Conservation (phyloP, 257 asterid genomes). For the Forsythia viridissima region DNA sequence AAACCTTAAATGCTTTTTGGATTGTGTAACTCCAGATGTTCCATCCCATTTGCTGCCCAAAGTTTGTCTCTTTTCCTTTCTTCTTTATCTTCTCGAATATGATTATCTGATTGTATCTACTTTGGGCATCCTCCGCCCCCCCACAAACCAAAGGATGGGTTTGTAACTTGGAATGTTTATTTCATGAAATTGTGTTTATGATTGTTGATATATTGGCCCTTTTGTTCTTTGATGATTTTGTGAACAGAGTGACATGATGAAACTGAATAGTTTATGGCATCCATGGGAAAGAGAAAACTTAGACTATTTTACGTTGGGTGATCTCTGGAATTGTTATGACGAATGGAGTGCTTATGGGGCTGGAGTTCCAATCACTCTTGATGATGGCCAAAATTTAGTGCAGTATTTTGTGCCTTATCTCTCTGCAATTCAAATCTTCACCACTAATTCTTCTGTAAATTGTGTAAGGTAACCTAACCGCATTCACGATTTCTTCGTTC, state of each 20-base stretch:
- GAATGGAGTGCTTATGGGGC: conserved; percentile 98
- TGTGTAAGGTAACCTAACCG: conserved; percentile 56
- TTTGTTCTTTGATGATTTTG: background rate
- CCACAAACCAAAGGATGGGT: too few species aligned
- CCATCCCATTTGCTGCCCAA: conserved; percentile 45
- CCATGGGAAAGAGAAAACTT: conserved; percentile 90
- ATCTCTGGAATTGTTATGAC: conserved; percentile 82
- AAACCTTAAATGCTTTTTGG: conserved; percentile 45
- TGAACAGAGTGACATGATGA: conserved; percentile 70
- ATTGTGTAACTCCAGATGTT: conserved; percentile 45
- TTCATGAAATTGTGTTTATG: background rate
- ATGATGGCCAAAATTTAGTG: conserved; percentile 61
- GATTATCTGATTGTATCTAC: background rate
- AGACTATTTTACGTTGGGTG: conserved; percentile 77
- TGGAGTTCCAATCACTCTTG: conserved; percentile 76
- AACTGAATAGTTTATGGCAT: conserved; percentile 89
- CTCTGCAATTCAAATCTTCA: conserved; percentile 94
- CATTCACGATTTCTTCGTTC: background rate
- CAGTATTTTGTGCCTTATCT: conserved; percentile 94
- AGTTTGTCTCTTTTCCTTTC: conserved; percentile 24
- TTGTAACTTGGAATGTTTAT: too few species aligned
- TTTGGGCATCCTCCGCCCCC: too few species aligned
- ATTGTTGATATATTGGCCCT: background rate
- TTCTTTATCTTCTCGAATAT: background rate
- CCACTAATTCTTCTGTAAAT: conserved; percentile 66